phyloP scores from a whole-genome alignment of 179 eudicot species.

The Beta macrorhiza region DNA sequence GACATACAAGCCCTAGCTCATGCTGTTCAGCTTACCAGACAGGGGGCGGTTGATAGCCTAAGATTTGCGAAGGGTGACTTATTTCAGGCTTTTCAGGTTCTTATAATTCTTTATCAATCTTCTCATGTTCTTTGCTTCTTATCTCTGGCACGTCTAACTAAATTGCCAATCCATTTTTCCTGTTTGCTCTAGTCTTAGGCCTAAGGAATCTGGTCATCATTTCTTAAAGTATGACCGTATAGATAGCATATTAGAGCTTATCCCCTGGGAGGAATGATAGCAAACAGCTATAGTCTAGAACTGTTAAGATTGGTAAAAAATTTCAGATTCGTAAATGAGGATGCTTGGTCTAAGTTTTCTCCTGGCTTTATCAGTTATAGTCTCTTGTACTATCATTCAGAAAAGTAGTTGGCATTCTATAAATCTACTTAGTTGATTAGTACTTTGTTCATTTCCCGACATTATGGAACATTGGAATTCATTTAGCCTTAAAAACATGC shows the following conservation, averaged over 20 bases:
- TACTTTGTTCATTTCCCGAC: neutral
- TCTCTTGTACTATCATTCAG: neutral
- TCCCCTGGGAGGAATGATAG: neutral
- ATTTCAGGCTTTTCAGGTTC: conserved; percentile 84
- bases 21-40: conserved; percentile 98
- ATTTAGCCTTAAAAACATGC: neutral
- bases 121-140: neutral
- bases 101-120: neutral
- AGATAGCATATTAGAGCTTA: neutral
- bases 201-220: neutral
- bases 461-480: neutral
- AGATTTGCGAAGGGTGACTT: conserved; percentile 83
- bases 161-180: neutral
- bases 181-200: conserved; percentile 5
- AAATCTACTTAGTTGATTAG: neutral
- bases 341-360: neutral
- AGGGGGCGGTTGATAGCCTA: conserved; percentile 88
- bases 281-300: neutral
- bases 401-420: neutral
- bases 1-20: conserved; percentile 96
- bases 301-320: neutral
- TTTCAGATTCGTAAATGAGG: neutral
- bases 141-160: neutral
- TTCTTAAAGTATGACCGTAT: neutral
- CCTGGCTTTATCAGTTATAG: neutral